Base-by-base conservation (phyloP, 176 grass and related monocot species). In the Phoenix dactylifera region DNA sequence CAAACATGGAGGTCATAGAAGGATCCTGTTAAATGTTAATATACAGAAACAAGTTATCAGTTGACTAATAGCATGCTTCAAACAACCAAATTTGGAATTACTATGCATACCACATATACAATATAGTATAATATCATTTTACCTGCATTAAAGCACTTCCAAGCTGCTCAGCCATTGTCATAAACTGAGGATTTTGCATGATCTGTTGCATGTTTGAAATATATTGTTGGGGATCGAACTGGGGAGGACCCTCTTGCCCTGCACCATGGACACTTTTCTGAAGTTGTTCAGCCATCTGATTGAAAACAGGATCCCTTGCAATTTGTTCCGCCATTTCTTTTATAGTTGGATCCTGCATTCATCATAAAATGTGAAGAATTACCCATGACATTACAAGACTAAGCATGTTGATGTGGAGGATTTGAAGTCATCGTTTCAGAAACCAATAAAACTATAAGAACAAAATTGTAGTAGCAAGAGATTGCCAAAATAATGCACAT, bases 321-420 rank as follows among this genome's bases (percentile, higher is more conserved):
- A 98, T 86, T 76, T 98, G 87, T 72, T 98, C 93, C 1, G 87
- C 93, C 93, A 98, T 88, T 66, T 92, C 87, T 68, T 98, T 98
- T 64, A 98, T 90, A 24, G 84, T 83, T 5, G 87, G 81, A 29
- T 98, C 93, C 93, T 98, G 66, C 18, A 77, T 39, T 15, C 15
- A 60, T 28, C 28, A 59, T 9, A 19, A 60, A 19, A 71, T 71
- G 18, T 4, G 23, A 28, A 19, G 57, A 66, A 15, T 58, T 17
- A 66, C 10, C 18, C 59, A 26, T 7, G 67, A 60, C 22, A 50
- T 59, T 19, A 60, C 22, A 44, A 12, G 35, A 44, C 35, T 12
- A 9, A 67, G 30, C 1, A 49, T 58, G 23, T 52, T 24, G 25
- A 12, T 14, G 10, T 14, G 35, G 35, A 44, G 35, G 35, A 9